A percentile compares a stretch with the other conserved stretches of the same genome.
These are phyloP conservation scores for Pyrus hybrid DNA, from an alignment of 331 rosid species.

Conservation along the genomic window DNA sequence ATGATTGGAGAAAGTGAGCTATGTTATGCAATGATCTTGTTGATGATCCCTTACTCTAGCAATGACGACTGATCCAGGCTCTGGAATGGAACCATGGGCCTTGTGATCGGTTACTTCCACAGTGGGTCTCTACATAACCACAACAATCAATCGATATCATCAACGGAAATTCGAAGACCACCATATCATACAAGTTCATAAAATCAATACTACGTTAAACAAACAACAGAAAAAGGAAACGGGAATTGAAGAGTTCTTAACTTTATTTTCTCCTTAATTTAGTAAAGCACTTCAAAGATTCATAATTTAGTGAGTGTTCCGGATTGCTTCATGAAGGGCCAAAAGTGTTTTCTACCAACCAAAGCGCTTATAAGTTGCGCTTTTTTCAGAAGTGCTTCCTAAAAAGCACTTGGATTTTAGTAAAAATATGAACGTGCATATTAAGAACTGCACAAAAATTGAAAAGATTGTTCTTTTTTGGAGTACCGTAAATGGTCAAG, in stretches of 20 bases:
- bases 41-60: slow-evolving; percentile 46
- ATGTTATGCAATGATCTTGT: neutral
- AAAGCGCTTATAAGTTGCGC: too few relatives aligned
- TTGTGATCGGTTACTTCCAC: slow-evolving; percentile 87
- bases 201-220: neutral
- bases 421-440: neutral
- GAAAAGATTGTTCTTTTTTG: too few relatives aligned
- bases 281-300: neutral
- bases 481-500: neutral
- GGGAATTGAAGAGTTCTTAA: neutral
- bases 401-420: neutral
- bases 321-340: neutral
- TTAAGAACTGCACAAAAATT: too few relatives aligned
- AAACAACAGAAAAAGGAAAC: neutral
- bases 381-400: neutral
- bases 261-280: neutral
- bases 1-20: neutral
- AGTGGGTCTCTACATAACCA: slow-evolving; percentile 46
- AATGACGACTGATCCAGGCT: slow-evolving; percentile 75
- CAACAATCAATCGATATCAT: neutral
- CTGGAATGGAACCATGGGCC: slow-evolving; percentile 85
- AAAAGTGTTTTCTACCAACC: neutral
- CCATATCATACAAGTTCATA: neutral
- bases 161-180: neutral
- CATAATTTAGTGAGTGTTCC: neutral